Evolutionary conservation across 768 basidiomycete species (phyloP).

Genomic region (Panaeolus cyanescens): DNA sequence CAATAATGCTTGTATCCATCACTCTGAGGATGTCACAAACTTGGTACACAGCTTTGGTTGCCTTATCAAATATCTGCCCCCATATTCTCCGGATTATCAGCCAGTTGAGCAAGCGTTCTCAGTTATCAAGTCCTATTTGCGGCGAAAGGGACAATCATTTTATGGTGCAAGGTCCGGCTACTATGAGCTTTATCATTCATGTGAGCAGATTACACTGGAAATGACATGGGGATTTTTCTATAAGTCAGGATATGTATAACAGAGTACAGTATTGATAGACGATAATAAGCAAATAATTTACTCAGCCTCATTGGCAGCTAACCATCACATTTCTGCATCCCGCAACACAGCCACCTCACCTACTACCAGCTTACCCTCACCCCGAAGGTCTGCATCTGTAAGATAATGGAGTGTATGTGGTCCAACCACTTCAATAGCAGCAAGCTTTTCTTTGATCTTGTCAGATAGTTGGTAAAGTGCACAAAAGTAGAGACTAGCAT

Average conservation of each 20-base stretch:
- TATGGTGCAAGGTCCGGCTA: slow-evolving; percentile 3
- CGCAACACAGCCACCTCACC: slow-evolving; percentile 5
- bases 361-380: slow-evolving; percentile 2
- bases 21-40: slow-evolving; percentile 1
- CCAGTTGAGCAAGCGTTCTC: slow-evolving; percentile 29
- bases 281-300: not conserved
- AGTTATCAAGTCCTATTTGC: slow-evolving; percentile 18
- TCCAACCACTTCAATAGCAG: not conserved
- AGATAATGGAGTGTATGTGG: slow-evolving; percentile 5
- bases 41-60: slow-evolving; percentile 4
- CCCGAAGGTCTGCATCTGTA: slow-evolving; percentile 5
- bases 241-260: slow-evolving; percentile 15
- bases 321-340: slow-evolving; percentile 6
- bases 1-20: slow-evolving; percentile 10
- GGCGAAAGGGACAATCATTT: slow-evolving; percentile 9
- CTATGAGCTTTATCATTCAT: slow-evolving; percentile 10
- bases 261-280: not conserved
- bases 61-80: slow-evolving; percentile 8
- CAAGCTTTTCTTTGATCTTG: slow-evolving; percentile 6
- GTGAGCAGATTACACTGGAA: slow-evolving; percentile 10
- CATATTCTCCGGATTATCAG: slow-evolving; percentile 29
- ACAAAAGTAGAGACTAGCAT: slow-evolving; percentile 1
- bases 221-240: slow-evolving; percentile 15
- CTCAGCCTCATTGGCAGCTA: not conserved
- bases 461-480: not conserved